Evolutionary conservation across 73 alveolate species (phyloP).

Genomic region (Symbiodinium pilosum): DNA sequence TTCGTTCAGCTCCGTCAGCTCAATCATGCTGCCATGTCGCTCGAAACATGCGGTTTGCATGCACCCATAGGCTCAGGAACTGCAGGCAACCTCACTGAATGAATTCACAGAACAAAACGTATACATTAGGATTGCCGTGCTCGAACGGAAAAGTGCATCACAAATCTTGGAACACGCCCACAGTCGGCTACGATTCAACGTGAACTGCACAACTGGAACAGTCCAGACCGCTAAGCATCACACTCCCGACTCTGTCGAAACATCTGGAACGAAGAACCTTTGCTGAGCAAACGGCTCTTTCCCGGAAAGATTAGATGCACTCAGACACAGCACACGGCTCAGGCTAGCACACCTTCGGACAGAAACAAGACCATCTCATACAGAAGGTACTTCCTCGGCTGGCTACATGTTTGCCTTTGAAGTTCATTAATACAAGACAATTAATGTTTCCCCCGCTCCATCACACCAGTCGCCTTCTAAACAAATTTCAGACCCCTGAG

Average conservation of each 20-base stretch:
- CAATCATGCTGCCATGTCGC: neutral
- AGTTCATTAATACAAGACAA: too few species aligned
- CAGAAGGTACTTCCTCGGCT: conserved; percentile 65
- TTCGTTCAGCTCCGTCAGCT: too few species aligned
- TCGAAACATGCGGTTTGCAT: conserved; percentile 84
- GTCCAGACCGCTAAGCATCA: neutral
- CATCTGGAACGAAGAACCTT: conserved; percentile 78
- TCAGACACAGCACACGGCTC: neutral
- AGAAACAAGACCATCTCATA: conserved; percentile 43
- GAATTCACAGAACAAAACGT: neutral
- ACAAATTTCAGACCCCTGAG: too few species aligned
- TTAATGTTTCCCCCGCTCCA: too few species aligned
- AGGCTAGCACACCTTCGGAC: conserved; percentile 24
- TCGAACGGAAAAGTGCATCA: too few species aligned
- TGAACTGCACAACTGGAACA: too few species aligned
- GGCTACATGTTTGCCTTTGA: neutral
- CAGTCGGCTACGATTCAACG: too few species aligned
- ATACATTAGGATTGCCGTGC: too few species aligned
- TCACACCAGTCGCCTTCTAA: too few species aligned
- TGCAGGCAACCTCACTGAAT: conserved; percentile 25
- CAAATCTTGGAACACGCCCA: too few species aligned
- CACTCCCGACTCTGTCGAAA: conserved; percentile 53
- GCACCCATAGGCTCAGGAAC: conserved; percentile 81
- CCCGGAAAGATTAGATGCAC: neutral
- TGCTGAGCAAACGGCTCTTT: neutral